Evolutionary conservation across 2,329 filamentous ascomycete species (phyloP).

Genomic region (Sporothrix schenckii): DNA sequence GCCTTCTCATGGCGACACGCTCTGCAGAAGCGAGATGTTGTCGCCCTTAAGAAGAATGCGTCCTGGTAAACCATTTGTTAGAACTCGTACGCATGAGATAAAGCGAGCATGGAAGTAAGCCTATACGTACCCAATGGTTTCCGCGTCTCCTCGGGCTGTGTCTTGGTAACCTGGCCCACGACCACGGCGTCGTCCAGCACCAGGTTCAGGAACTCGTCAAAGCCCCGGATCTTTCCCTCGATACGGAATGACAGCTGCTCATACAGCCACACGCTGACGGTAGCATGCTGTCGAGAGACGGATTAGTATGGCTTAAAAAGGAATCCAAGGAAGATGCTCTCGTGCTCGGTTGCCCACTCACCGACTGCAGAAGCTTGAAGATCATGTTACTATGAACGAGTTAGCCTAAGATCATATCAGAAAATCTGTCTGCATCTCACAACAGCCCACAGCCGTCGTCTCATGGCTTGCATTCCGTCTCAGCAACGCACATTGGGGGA

Average conservation of each 20-base stretch:
- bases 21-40: constrained; percentile 81
- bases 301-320: not conserved
- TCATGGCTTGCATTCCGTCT: not conserved
- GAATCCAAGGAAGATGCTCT: no score
- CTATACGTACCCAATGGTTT: constrained; percentile 70
- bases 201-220: constrained; percentile 99
- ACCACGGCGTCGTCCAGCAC: constrained; percentile 90
- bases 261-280: constrained; percentile 93
- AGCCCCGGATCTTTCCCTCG: constrained; percentile 94
- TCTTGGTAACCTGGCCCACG: constrained; percentile 82
- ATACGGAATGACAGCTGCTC: constrained; percentile 94
- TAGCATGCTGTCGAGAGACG: constrained; percentile 62
- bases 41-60: constrained; percentile 87
- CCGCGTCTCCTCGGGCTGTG: constrained; percentile 72
- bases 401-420: not conserved
- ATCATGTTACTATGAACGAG: constrained; percentile 67
- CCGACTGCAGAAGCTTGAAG: constrained; percentile 81
- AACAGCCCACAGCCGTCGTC: not conserved
- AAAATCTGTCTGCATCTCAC: not conserved
- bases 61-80: constrained; percentile 50
- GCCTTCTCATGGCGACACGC: constrained; percentile 41
- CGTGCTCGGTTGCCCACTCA: constrained; percentile 26
- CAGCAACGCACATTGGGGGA: constrained; percentile 52
- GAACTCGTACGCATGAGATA: not conserved
- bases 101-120: not conserved